phyloP scores from a whole-genome alignment of 2,329 filamentous ascomycete genomes.

The Botrytis cinerea region DNA sequence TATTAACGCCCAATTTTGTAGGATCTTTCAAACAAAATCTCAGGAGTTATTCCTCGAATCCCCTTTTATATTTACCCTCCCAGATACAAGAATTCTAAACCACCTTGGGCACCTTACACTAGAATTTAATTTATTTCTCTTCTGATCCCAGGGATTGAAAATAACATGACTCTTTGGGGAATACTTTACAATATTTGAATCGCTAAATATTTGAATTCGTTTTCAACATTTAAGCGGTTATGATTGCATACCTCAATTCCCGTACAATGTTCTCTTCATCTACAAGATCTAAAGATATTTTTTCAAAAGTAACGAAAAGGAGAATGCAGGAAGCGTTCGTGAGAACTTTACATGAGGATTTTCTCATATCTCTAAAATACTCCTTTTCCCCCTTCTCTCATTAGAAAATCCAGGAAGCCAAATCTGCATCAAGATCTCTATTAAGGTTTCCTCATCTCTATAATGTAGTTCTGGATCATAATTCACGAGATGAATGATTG shows the following conservation, averaged over 20 bases:
- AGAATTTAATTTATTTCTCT: not conserved
- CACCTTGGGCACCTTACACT: not conserved
- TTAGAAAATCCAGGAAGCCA: not conserved
- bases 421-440: not conserved
- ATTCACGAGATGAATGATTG: not conserved
- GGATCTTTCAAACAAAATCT: not conserved
- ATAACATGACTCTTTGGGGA: not conserved
- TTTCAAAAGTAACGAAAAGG: not conserved
- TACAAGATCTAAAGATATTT: not conserved
- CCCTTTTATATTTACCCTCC: not conserved
- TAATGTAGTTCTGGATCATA: not conserved
- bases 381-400: not conserved
- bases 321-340: not conserved
- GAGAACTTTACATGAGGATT: not conserved
- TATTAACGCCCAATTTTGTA: not conserved
- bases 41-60: not conserved
- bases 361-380: not conserved
- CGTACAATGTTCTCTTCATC: not conserved
- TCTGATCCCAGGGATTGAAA: not conserved
- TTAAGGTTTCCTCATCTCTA: not conserved
- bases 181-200: not conserved
- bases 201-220: not conserved
- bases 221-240: too few species aligned
- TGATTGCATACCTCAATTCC: too few species aligned
- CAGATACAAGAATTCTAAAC: accelerated